Base-by-base conservation (phyloP, 2,329 filamentous ascomycete species). In the Herpotrichia juniperi region DNA sequence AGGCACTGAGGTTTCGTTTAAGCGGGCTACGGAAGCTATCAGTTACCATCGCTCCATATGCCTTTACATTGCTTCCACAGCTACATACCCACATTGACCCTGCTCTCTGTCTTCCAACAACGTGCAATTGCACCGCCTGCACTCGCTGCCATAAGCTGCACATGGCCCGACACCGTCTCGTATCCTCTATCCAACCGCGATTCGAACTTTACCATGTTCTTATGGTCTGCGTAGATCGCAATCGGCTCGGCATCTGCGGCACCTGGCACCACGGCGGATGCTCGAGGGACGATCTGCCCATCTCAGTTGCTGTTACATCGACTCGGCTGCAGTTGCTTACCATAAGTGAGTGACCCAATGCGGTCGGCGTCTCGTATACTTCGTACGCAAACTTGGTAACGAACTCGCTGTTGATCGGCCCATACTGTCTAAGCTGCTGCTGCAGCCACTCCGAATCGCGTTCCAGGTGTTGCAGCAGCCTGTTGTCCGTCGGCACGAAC, bases 401-500 rank as follows among this genome's bases (percentile, higher is more conserved):
- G 63, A 74, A 74, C 22, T 74, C 63, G 10, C 55, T 34, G 54
- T 67, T 72, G 39, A 75, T 75, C 25, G 63, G 58, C n/a, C 31
- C 58, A 46, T 72, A 76, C 42, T 76, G 67, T 8, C 58, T 54
- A 45, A 70, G 60, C 53, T 74, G 72, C 43, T 73, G 65, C 49
- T 73, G 65, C 14, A 76, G 64, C 59, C 48, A 64, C 59, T 75
- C 71, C 17, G 71, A 74, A 50, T 75, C 61, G 54, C 59, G 53
- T 62, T 73, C 63, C 2, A 74, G 58, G 48, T 67, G 60, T 44
- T 66, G 62, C 14, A 75, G 54, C 43, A 74, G 58, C 25, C 52
- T 50, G 46, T 66, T 53, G 47, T 72, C 60, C 7, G 72, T 62
- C 19, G 58, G 55, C 22, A 67, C 56, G 51, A 70, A 69, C 2